Base-by-base conservation (phyloP, 768 basidiomycete species). In the Neoboletus magnificus region DNA sequence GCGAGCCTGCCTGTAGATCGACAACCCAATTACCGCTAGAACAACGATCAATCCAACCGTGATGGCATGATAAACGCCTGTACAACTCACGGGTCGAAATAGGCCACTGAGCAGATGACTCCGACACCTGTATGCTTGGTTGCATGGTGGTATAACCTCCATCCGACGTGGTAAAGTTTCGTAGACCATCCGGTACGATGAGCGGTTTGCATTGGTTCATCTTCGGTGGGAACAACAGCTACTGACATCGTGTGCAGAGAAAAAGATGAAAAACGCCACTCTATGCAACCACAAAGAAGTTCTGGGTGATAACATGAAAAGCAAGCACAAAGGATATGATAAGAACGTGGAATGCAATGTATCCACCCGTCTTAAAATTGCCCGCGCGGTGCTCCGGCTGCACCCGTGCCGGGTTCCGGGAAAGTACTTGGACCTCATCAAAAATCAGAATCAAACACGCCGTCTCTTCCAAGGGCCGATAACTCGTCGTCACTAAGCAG, bases 1-100 rank as follows among this genome's bases (percentile, higher is more conserved):
- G 70, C 20, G 89, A 88, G 11, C 93, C 93, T 1, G 93, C 93
- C 71, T 91, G 87, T 9, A 95, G 75, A 73, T 94, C 93, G 16
- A 93, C 92, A 18, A 87, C 84, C 93, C 92, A 93, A 65, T 94
- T 95, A 29, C 92, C 90, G 20, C 86, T 87, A 51, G 16, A 35
- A 32, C 44, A 27, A 41, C 40, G 36, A 44, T 55, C 37, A 59
- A 42, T 12, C 12, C 16, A 48, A 16, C n/a, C n/a, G n/a, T 20
- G 43, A 35, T 51, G 36, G 20, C 5, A 44, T 30, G 43, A 18
- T 50, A n/a, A 50, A 33, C n/a, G 32, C 27, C 16, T 25, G 16
- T 13, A 53, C 9, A 18, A 77, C 87, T 66, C 62, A 91, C 85
- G 90, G 91, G 65, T 92, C 90, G 65, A 91, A 90, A 71, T 94